These are phyloP conservation scores for Geranium brycei DNA, from an alignment of 345 rosid species.

Conservation along the genomic window DNA sequence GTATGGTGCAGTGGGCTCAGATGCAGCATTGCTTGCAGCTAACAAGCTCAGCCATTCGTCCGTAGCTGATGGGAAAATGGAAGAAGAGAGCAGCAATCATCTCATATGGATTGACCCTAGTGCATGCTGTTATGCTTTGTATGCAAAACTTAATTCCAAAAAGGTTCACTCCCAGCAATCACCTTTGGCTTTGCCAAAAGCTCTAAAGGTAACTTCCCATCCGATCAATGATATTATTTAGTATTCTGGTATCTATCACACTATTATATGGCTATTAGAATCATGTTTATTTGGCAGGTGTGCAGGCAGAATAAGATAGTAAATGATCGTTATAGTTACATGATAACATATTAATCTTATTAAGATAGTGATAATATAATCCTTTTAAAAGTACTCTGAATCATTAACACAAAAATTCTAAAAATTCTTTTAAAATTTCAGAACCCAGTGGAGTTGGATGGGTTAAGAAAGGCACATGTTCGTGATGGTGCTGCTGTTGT, in stretches of 20 bases:
- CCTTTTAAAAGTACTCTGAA: neutral
- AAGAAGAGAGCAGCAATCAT: constrained; percentile 20
- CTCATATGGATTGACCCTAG: constrained; percentile 70
- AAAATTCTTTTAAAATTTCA: constrained; percentile 10
- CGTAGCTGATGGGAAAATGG: constrained; percentile 16
- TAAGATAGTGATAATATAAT: too few species aligned
- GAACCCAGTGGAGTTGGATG: constrained; percentile 87
- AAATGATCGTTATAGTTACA: too few species aligned
- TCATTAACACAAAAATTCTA: constrained; percentile 2
- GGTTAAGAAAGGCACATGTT: constrained; percentile 72
- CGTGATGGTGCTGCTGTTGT: constrained; percentile 99
- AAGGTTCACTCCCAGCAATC: constrained; percentile 65
- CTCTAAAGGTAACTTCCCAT: constrained; percentile 53
- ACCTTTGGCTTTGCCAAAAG: constrained; percentile 86
- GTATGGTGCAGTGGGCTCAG: constrained; percentile 52
- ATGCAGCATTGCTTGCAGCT: constrained; percentile 55
- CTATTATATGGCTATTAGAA: too few species aligned
- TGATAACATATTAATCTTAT: too few species aligned
- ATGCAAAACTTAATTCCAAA: constrained; percentile 56
- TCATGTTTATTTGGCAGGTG: too few species aligned
- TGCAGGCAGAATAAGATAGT: too few species aligned
- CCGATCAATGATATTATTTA: neutral
- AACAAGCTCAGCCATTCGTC: constrained; percentile 25
- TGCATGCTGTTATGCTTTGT: constrained; percentile 82
- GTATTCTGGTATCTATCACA: too few species aligned